These are phyloP conservation scores for Russula lepida DNA, from an alignment of 768 basidiomycete species.

Conservation along the genomic window DNA sequence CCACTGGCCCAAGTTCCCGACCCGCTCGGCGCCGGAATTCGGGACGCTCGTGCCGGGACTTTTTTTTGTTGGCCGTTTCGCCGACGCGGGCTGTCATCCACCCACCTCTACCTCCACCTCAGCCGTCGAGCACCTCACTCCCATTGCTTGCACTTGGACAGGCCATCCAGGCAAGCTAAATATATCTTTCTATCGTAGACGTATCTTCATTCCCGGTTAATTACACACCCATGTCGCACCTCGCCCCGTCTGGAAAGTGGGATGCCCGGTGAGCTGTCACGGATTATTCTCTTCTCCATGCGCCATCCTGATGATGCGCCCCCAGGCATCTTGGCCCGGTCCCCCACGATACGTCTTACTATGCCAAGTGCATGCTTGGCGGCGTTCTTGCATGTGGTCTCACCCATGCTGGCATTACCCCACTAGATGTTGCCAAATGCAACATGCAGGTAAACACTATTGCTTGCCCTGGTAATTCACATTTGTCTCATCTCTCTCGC, in stretches of 20 bases:
- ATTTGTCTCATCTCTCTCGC: neutral
- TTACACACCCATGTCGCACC: conserved; percentile 39
- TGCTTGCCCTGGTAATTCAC: neutral
- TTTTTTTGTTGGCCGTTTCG: neutral
- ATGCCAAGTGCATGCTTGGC: conserved; percentile 81
- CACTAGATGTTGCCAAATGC: conserved; percentile 83
- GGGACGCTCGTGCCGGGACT: neutral
- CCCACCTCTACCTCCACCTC: conserved; percentile 20
- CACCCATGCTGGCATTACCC: conserved; percentile 83
- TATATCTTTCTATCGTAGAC: conserved; percentile 28
- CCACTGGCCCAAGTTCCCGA: neutral
- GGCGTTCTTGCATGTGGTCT: conserved; percentile 81
- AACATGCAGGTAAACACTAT: conserved; percentile 69
- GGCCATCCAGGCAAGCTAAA: conserved; percentile 28
- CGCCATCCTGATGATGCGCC: neutral
- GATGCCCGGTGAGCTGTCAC: conserved; percentile 50
- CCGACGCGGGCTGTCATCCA: conserved; percentile 15
- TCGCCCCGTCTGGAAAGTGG: conserved; percentile 53
- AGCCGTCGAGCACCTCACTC: conserved; percentile 14
- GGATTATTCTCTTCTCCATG: conserved; percentile 8
- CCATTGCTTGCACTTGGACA: conserved; percentile 27
- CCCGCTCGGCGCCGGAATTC: conserved; percentile 1
- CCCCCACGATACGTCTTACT: conserved; percentile 68
- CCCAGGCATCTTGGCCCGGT: conserved; percentile 59
- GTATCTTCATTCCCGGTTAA: conserved; percentile 27